phyloP scores from a whole-genome alignment of 2,329 filamentous ascomycete genomes.

The Paecilomyces sp. region DNA sequence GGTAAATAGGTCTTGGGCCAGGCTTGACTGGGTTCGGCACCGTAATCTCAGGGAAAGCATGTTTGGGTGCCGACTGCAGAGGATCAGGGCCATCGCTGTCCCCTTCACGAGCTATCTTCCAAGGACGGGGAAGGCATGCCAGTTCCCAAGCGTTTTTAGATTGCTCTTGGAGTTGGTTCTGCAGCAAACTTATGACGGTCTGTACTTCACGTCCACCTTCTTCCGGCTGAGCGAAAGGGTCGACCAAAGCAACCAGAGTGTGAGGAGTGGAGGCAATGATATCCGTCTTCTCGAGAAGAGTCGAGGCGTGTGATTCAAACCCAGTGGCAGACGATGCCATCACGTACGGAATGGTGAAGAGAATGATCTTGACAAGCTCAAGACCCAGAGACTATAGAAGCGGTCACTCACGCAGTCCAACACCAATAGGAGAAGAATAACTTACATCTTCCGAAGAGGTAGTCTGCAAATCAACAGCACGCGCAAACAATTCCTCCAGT shows the following conservation, averaged over 20 bases:
- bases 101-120: constrained; percentile 33
- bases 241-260: constrained; percentile 74
- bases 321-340: constrained; percentile 66
- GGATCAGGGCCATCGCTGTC: constrained; percentile 47
- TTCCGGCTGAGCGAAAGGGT: constrained; percentile 59
- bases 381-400: constrained; percentile 52
- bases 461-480: constrained; percentile 89
- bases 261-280: constrained; percentile 88
- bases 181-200: constrained; percentile 73
- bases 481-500: constrained; percentile 80
- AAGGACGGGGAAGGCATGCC: constrained; percentile 53
- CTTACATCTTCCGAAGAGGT: constrained; percentile 86
- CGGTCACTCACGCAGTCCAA: neutral
- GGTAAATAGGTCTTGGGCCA: constrained; percentile 72
- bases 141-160: constrained; percentile 68
- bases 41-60: constrained; percentile 66
- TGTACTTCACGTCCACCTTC: constrained; percentile 56
- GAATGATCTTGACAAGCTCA: constrained; percentile 93
- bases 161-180: constrained; percentile 78
- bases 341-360: constrained; percentile 87
- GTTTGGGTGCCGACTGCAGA: constrained; percentile 57
- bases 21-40: constrained; percentile 70
- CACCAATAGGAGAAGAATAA: constrained; percentile 11
- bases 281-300: constrained; percentile 86
- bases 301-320: constrained; percentile 65